Evolutionary conservation across 2,329 filamentous ascomycete species (phyloP), one percentile per base, ranked within the genome.

Genomic region (Juglanconis sp.): DNA sequence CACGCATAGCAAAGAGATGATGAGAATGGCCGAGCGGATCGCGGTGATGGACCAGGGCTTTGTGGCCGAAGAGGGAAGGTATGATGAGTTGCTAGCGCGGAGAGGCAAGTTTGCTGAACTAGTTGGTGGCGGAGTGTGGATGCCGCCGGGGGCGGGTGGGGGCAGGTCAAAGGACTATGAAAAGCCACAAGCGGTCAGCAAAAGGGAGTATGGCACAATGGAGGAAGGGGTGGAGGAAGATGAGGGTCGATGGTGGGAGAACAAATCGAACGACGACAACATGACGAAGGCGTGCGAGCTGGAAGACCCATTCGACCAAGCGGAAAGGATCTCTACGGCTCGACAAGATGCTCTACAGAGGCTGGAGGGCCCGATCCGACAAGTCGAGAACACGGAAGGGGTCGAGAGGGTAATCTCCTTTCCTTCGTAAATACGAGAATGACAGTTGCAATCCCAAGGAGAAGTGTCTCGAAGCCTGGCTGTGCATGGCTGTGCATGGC

Each of bases 1-100:
- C 44, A 96, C 92, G 53, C 94, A 97, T 74, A 85, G 82, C 59
- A 80, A 78, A 63, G 88, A 94, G 69, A 96, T 96, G 91, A 97
- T 98, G 90, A 81, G 82, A 60, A 83, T 91, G 61, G 90, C 89
- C 0, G 87, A 92, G 70, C 80, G 84, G 49, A 78, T 97, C 7
- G 78, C 94, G 1, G 85, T 97, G 63, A 66, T 96, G 34, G 83
- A 90, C n/a, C 83, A 86, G 0, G 81, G 83, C 3, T 77, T 83
- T 2, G 84, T 91, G 6, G 88, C 86, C 2, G 84, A 94, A 70
- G 74, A 81, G 58, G 93, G 93, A 0, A 68, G 72, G 0, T 96
- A 88, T 72, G 74, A 81, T 2, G 84, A 85, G 60, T 71, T 97
- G 66, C 67, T 83, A 50, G 67, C 64, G 17, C 70, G 56, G 17